Base-by-base conservation (phyloP, 208 protist genomes). In the Leishmania guyanensis region DNA sequence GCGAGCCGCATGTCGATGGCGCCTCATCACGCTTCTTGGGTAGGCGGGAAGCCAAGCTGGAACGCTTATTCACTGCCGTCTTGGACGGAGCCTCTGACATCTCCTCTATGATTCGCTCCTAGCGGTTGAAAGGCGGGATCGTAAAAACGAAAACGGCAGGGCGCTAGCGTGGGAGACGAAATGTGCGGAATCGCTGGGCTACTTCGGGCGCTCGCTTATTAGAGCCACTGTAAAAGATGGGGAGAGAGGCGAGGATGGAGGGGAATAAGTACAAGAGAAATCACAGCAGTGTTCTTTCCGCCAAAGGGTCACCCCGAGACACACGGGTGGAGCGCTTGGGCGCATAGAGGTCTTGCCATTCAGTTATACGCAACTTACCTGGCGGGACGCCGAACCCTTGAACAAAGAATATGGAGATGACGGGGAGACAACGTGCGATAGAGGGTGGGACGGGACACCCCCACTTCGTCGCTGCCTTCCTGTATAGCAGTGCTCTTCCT, bases 11-110 rank as follows among this genome's bases (percentile, higher is more conserved):
- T 1, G 77, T 54, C 4, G 84, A 82, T 10, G 87, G n/a, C 48
- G 51, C 33, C 3, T 68, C 68, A 9, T 73, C 68, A 48, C 73
- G 79, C 2, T 80, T 87, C 71, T 88, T 90, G n/a, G 86, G 81
- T 3, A 94, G 66, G 3, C 94, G 91, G 5, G 85, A 86, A 46
- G 83, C 78, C 33, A 97, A 78, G 29, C 88, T 87, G 2, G 85
- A 80, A 20, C 94, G 91, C 14, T 88, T 95, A 81, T 94, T 97
- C 16, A 97, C 91, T 3, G 82, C 87, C n/a, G 92, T 93, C 78
- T 96, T 97, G 14, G 90, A 79, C 43, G 86, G 86, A 4, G 94
- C 75, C 20, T 92, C 88, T 1, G 71, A 75, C 80, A 87, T 86
- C 6, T 4, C 29, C 12, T 4, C 56, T 22, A 69, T 26, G 46